Conservation (phyloP, 805 yeast species). For the Suhomyces sp. region DNA sequence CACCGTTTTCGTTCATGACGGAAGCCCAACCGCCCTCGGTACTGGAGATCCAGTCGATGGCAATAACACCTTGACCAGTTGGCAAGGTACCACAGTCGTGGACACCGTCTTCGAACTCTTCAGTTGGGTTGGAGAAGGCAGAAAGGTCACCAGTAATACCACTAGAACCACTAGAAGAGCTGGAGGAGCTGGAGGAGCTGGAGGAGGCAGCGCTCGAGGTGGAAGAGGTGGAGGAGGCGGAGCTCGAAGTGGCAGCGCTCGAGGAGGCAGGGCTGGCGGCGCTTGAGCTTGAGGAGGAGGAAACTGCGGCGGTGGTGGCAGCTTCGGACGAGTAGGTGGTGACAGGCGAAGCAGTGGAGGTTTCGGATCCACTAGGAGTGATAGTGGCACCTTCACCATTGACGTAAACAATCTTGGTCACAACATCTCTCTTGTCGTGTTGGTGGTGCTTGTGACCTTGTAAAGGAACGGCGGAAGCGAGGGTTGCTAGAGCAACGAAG, state of each 20-base stretch:
- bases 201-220: constrained; percentile 4
- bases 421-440: constrained; percentile 38
- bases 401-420: constrained; percentile 35
- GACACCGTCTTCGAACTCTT: constrained; percentile 65
- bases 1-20: constrained; percentile 47
- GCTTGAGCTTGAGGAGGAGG: background rate
- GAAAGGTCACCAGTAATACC: constrained; percentile 52
- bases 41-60: constrained; percentile 48
- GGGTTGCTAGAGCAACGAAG: constrained; percentile 25
- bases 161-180: constrained; percentile 25
- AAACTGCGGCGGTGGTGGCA: constrained; percentile 4
- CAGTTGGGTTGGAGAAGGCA: constrained; percentile 47
- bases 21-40: constrained; percentile 42
- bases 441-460: constrained; percentile 36
- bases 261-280: constrained; percentile 2
- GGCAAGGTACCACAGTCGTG: constrained; percentile 69
- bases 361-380: constrained; percentile 6
- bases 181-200: constrained; percentile 14
- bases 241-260: background rate
- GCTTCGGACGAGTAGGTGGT: constrained; percentile 1
- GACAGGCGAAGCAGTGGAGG: constrained; percentile 5
- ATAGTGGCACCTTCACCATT: constrained; percentile 26
- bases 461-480: constrained; percentile 33
- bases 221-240: background rate
- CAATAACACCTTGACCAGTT: constrained; percentile 68